Evolutionary conservation across 2,329 filamentous ascomycete species (phyloP).

Genomic region (Colletotrichum salicis): DNA sequence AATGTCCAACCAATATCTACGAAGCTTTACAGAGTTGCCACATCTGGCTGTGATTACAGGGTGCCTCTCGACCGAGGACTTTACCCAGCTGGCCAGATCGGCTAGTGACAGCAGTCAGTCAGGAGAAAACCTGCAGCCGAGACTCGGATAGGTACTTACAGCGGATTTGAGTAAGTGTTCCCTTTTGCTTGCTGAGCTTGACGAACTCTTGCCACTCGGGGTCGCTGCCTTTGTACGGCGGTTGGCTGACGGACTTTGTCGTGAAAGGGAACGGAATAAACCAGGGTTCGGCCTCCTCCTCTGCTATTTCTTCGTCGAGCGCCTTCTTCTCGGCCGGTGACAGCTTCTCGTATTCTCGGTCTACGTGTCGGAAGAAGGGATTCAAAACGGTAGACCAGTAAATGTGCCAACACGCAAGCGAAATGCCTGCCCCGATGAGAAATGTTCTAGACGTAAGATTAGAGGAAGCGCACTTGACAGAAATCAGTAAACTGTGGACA

Average conservation of each 20-base stretch:
- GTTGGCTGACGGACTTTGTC: slow-evolving; percentile 57
- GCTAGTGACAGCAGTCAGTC: slow-evolving; percentile 43
- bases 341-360: slow-evolving; percentile 54
- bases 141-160: neutral
- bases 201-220: slow-evolving; percentile 73
- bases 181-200: slow-evolving; percentile 64
- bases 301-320: slow-evolving; percentile 50
- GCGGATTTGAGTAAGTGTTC: slow-evolving; percentile 57
- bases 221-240: slow-evolving; percentile 65
- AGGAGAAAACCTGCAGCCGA: neutral
- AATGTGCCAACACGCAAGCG: slow-evolving; percentile 53
- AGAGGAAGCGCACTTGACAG: neutral
- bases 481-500: neutral
- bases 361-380: slow-evolving; percentile 54
- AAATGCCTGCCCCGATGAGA: slow-evolving; percentile 45
- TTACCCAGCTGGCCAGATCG: slow-evolving; percentile 56
- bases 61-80: slow-evolving; percentile 53
- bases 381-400: slow-evolving; percentile 59
- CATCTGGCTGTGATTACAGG: slow-evolving; percentile 54
- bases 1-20: slow-evolving; percentile 69
- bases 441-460: slow-evolving; percentile 32
- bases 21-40: slow-evolving; percentile 60
- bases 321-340: slow-evolving; percentile 56
- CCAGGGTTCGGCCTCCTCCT: slow-evolving; percentile 56
- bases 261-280: slow-evolving; percentile 74